These are phyloP conservation scores for Schrenkiella parvula DNA, from an alignment of 345 rosid genomes.

Conservation along the genomic window DNA sequence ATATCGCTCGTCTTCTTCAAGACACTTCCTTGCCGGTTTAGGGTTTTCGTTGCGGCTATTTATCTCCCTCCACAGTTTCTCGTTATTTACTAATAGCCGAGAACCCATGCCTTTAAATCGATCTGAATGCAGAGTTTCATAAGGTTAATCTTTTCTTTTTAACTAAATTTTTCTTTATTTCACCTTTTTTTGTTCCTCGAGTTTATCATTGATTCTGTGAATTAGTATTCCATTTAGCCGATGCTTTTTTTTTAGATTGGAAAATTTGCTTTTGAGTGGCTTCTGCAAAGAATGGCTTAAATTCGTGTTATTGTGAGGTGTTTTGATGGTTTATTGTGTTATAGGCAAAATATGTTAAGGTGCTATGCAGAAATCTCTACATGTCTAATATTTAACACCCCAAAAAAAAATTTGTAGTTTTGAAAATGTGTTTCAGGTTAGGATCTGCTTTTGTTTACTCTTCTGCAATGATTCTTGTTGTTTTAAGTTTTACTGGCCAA, in stretches of 20 bases:
- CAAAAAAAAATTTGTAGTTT: not conserved
- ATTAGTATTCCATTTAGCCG: not conserved
- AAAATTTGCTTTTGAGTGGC: not conserved
- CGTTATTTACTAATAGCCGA: not conserved
- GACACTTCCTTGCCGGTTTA: not conserved
- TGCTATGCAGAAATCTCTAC: not conserved
- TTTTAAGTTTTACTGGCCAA: not conserved
- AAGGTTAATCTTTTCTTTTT: not conserved
- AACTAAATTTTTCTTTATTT: not conserved
- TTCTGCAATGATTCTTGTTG: not conserved
- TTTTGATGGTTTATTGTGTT: not conserved
- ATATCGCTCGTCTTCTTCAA: not conserved
- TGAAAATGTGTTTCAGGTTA: not conserved
- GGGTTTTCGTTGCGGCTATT: conserved; percentile 21
- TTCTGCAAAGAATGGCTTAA: not conserved
- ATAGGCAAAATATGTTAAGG: not conserved
- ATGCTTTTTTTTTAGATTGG: not conserved
- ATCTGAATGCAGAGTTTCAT: not conserved
- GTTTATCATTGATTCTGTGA: not conserved
- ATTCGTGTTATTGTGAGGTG: not conserved
- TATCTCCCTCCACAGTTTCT: not conserved
- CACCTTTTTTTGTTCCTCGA: not conserved
- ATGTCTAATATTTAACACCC: not conserved
- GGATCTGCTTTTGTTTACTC: conserved; percentile 1
- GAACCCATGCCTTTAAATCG: conserved; percentile 5